Base-by-base conservation (phyloP, 129 eudicot species). In the Silybum marianum region DNA sequence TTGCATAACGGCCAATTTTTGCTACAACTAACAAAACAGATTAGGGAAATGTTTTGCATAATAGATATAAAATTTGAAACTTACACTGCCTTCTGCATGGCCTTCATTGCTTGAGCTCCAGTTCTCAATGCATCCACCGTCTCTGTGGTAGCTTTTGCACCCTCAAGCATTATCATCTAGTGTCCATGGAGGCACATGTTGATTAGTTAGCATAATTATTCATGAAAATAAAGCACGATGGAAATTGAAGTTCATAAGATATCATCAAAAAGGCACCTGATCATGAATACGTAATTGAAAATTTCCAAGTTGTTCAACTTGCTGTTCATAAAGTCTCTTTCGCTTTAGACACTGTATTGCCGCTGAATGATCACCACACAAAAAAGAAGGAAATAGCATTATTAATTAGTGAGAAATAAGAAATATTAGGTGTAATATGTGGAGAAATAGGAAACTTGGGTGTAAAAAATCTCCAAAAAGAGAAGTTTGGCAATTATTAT, bases 101-200 rank as follows among this genome's bases (percentile, higher is more conserved):
- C 79, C 71, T 88, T 88, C 91, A 88, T 85, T 76, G 91, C 81
- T 54, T 76, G 75, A 72, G 91, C 89, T 73, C 91, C 91, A 16
- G 85, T 72, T 86, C 87, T 83, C 60, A 88, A 81, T 48, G 89
- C 91, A 73, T 73, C 86, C n/a, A 88, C 88, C 2, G 89, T 83
- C 67, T 80, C 88, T 7, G 91, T 74, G 18, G 89, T 88, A 69
- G 89, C 89, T 83, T 83, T 88, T 80, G 91, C 84, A 74, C 89
- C 87, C 74, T 88, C 91, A 48, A 86, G 73, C 86, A 80, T 62
- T 10, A 83, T 81, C 80, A 86, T 88, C 91, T 81, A 30, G 67
- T 24, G 21, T 48, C 76, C 71, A 68, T 40, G 3, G 16, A n/a
- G n/a, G 2, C 13, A 26, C 60, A 73, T 16, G 68, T 83, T 44